These are phyloP conservation scores for Brassica incana DNA, from an alignment of 345 rosid genomes.

Conservation along the genomic window DNA sequence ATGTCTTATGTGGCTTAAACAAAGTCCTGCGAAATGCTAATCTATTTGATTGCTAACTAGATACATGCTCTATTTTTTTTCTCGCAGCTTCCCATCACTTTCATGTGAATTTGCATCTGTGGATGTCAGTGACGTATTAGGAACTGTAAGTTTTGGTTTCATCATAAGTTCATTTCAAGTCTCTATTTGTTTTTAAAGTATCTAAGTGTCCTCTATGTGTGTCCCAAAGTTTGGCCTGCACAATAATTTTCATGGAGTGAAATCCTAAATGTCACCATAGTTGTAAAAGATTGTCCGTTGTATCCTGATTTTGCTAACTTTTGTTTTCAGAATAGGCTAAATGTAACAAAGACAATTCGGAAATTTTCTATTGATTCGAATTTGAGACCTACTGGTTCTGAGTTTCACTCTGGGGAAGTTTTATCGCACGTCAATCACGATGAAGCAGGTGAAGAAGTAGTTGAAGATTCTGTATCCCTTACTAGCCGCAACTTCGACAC, in stretches of 20 bases:
- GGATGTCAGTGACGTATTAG: constrained; percentile 91
- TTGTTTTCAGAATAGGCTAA: constrained; percentile 90
- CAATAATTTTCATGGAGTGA: not conserved
- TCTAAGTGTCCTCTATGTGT: not conserved
- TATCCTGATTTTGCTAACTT: constrained; percentile 33
- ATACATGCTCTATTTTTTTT: constrained; percentile 26
- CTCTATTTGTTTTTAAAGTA: not conserved
- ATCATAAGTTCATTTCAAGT: not conserved
- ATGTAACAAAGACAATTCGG: constrained; percentile 90
- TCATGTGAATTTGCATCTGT: constrained; percentile 98
- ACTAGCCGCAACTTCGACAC: constrained; percentile 67
- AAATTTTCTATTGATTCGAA: constrained; percentile 84
- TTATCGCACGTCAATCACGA: constrained; percentile 70
- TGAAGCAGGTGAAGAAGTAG: constrained; percentile 61
- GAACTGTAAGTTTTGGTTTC: constrained; percentile 82
- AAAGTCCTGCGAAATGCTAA: not conserved
- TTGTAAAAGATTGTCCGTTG: not conserved
- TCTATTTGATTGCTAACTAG: constrained; percentile 35
- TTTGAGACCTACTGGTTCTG: constrained; percentile 81
- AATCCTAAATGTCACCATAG: not conserved
- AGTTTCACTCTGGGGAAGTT: constrained; percentile 73
- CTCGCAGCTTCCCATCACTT: constrained; percentile 87
- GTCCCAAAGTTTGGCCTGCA: constrained; percentile 6
- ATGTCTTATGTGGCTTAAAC: not conserved
- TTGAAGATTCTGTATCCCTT: constrained; percentile 65